A percentile compares a stretch with the other conserved stretches of the same genome.
Conservation (phyloP, 2,329 filamentous ascomycete species). For the Fusarium brevicatenulatum region DNA sequence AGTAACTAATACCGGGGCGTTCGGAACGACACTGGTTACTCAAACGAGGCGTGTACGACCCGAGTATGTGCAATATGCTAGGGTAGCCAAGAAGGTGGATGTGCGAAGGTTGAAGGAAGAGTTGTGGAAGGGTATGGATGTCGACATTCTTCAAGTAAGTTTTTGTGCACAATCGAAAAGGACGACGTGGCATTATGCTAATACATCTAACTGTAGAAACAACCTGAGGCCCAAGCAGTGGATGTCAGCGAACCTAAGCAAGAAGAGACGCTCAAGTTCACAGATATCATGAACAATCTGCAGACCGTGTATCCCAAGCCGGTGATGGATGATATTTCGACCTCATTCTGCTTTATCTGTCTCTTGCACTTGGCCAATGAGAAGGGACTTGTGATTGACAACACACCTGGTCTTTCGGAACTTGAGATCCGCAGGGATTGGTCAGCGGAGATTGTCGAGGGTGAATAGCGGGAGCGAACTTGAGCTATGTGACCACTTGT, state of each 20-base stretch:
- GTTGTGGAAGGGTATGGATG: constrained; percentile 73
- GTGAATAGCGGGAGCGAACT: constrained; percentile 43
- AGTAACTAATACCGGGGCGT: constrained; percentile 59
- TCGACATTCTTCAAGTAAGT: constrained; percentile 64
- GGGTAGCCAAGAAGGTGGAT: constrained; percentile 77
- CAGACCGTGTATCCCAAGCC: constrained; percentile 87
- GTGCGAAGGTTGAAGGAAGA: constrained; percentile 75
- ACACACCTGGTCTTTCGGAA: constrained; percentile 67
- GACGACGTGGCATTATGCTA: constrained; percentile 7
- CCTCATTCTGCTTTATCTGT: constrained; percentile 92
- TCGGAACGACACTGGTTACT: constrained; percentile 75
- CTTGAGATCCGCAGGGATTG: constrained; percentile 71
- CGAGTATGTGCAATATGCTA: constrained; percentile 76
- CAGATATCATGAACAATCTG: constrained; percentile 88
- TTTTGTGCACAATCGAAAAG: background rate
- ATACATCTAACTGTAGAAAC: constrained; percentile 31
- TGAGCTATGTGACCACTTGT: constrained; percentile 3
- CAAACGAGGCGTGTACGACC: constrained; percentile 70
- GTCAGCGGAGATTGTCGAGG: constrained; percentile 65
- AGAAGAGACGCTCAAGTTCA: constrained; percentile 80
- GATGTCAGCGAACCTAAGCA: constrained; percentile 47
- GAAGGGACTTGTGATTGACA: constrained; percentile 83
- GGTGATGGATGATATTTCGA: constrained; percentile 93
- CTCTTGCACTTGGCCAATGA: constrained; percentile 92
- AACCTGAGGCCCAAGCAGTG: constrained; percentile 30